phyloP scores from a whole-genome alignment of 352 stramenopile species.

The Globisporangium splendens region DNA sequence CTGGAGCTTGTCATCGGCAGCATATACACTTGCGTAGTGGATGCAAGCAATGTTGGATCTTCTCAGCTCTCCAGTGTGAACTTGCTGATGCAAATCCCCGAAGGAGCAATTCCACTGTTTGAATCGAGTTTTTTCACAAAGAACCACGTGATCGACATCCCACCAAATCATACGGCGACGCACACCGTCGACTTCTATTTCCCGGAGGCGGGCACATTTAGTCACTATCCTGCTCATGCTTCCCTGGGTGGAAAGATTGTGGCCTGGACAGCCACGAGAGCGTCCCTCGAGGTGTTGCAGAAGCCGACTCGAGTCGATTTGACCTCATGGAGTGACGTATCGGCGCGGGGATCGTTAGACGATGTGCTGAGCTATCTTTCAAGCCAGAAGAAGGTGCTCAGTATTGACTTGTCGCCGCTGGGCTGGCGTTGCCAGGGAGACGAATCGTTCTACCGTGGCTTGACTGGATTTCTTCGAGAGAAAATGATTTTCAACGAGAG shows the following conservation, averaged over 20 bases:
- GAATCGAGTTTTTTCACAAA: conserved; percentile 44
- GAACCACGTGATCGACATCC: conserved; percentile 33
- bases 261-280: conserved; percentile 19
- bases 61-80: conserved; percentile 28
- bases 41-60: conserved; percentile 52
- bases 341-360: conserved; percentile 33
- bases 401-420: conserved; percentile 29
- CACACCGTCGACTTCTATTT: conserved; percentile 63
- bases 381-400: conserved; percentile 16
- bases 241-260: conserved; percentile 34
- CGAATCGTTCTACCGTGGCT: conserved; percentile 26
- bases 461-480: conserved; percentile 29
- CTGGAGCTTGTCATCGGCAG: conserved; percentile 48
- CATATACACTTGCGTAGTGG: conserved; percentile 47
- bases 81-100: conserved; percentile 63
- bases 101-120: conserved; percentile 44
- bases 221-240: conserved; percentile 52
- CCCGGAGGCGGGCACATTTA: conserved; percentile 35
- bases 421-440: conserved; percentile 41
- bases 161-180: conserved; percentile 34
- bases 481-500: conserved; percentile 33
- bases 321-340: conserved; percentile 56
- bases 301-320: conserved; percentile 38
- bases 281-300: conserved; percentile 23
- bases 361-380: conserved; percentile 35